A percentile compares a stretch with the other conserved stretches of the same genome.
Evolutionary conservation across 192 early-diverging fungal genomes (phyloP).

Genomic region (Entomortierella lignicola): DNA sequence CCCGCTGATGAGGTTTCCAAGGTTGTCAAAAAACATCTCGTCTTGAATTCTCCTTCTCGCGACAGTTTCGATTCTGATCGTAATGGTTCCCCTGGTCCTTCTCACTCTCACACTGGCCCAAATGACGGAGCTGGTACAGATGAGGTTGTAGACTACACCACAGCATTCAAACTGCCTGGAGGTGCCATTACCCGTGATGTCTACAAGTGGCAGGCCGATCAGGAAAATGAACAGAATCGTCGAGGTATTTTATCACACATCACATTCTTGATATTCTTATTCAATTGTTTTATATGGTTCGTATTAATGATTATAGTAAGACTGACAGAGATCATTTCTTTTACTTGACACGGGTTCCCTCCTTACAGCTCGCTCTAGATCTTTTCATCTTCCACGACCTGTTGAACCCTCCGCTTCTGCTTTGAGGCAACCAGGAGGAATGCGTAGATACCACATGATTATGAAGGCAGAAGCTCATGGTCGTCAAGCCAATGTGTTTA

Average conservation of each 20-base stretch:
- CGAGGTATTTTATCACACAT: constrained; percentile 30
- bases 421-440: constrained; percentile 84
- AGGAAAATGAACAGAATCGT: constrained; percentile 64
- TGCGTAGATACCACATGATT: constrained; percentile 87
- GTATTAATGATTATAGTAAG: too few species aligned
- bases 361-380: constrained; percentile 59
- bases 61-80: constrained; percentile 55
- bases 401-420: constrained; percentile 67
- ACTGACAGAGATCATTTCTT: too few species aligned
- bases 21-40: constrained; percentile 77
- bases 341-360: background rate
- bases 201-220: constrained; percentile 88
- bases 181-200: constrained; percentile 89
- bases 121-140: constrained; percentile 34
- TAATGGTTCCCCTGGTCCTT: constrained; percentile 29
- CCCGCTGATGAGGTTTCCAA: constrained; percentile 69
- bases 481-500: constrained; percentile 77
- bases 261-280: constrained; percentile 7
- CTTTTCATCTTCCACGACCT: constrained; percentile 65
- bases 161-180: constrained; percentile 68
- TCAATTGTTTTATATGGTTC: too few species aligned
- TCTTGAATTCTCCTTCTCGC: constrained; percentile 63
- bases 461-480: constrained; percentile 76
- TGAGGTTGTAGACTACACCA: constrained; percentile 38
- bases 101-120: constrained; percentile 31